Conservation (phyloP, 2,329 filamentous ascomycete genomes). For the Alternaria consortialis region DNA sequence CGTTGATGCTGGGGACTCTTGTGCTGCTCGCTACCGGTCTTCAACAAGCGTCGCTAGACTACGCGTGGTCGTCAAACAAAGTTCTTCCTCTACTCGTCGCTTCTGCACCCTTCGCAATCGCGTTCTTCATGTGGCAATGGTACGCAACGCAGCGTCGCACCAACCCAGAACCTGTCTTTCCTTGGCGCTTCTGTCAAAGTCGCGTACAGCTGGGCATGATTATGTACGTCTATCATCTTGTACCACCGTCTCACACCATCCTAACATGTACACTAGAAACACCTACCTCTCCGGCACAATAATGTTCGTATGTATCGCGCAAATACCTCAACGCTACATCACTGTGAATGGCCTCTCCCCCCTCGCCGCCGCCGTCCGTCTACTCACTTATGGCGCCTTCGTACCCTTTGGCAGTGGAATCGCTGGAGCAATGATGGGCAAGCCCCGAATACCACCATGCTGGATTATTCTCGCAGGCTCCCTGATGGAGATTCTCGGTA, state of each 20-base stretch:
- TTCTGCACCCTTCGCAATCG: constrained; percentile 15
- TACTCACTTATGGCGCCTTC: constrained; percentile 26
- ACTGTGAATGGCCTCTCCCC: constrained; percentile 18
- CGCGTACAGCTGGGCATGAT: constrained; percentile 15
- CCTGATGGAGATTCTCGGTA: constrained; percentile 18
- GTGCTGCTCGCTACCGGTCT: constrained; percentile 26
- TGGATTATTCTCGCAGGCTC: constrained; percentile 17
- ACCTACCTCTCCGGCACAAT: constrained; percentile 20
- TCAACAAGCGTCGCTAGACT: constrained; percentile 23
- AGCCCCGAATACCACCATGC: constrained; percentile 10
- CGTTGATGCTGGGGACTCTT: constrained; percentile 24
- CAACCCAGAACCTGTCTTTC: constrained; percentile 26
- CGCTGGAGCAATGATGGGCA: constrained; percentile 12
- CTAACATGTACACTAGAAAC: constrained; percentile 13
- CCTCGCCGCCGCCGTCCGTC: constrained; percentile 16
- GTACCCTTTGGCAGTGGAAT: constrained; percentile 18
- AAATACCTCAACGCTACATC: constrained; percentile 31
- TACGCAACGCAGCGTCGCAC: constrained; percentile 16
- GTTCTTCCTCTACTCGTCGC: constrained; percentile 23
- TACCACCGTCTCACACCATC: not conserved
- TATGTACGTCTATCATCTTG: constrained; percentile 8
- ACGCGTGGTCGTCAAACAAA: constrained; percentile 12
- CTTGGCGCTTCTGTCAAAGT: constrained; percentile 23
- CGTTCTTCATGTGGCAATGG: constrained; percentile 28
- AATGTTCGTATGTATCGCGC: constrained; percentile 18